Evolutionary conservation across 163 green algal genomes (phyloP).

Genomic region (Smithsoniella earleae): DNA sequence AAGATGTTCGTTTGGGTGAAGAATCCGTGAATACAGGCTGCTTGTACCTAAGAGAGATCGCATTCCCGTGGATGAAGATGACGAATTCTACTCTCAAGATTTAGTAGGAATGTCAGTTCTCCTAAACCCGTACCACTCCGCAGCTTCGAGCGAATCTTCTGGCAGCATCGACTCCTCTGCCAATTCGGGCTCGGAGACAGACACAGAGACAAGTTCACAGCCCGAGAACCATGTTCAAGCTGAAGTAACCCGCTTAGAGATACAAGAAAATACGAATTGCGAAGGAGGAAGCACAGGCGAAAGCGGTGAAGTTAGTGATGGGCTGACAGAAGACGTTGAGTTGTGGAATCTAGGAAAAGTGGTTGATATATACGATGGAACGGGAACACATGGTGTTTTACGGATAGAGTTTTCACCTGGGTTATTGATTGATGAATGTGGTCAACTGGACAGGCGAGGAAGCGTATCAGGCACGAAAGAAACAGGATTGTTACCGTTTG

Average conservation of each 20-base stretch:
- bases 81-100: conserved; percentile 25
- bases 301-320: too few species aligned
- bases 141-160: too few species aligned
- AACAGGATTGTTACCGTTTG: conserved; percentile 14
- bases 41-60: conserved; percentile 11
- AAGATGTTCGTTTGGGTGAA: not conserved
- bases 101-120: not conserved
- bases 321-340: not conserved
- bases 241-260: too few species aligned
- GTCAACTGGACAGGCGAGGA: not conserved
- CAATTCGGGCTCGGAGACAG: not conserved
- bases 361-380: conserved; percentile 25
- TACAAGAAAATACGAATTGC: too few species aligned
- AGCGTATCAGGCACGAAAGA: not conserved
- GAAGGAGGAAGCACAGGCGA: too few species aligned
- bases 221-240: too few species aligned
- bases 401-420: not conserved
- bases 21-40: not conserved
- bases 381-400: conserved; percentile 6
- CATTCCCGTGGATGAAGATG: not conserved
- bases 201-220: too few species aligned
- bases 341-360: not conserved
- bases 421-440: not conserved
- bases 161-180: too few species aligned
- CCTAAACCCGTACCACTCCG: not conserved